Base-by-base conservation (phyloP, 208 protist species). In the Leishmania major region DNA sequence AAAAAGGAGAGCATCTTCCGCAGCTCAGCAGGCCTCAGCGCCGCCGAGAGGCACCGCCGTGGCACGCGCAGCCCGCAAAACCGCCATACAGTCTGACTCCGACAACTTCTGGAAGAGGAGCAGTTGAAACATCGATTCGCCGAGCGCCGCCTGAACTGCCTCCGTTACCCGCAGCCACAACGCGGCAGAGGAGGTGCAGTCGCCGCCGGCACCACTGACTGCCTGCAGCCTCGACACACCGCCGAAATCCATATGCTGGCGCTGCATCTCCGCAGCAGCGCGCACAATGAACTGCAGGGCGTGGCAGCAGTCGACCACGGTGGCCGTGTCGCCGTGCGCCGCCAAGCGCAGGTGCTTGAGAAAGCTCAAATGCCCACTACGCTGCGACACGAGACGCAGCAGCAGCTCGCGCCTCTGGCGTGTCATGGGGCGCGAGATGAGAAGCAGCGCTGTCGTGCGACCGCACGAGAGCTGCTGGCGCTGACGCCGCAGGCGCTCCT, bases 281-380 rank as follows among this genome's bases (percentile, higher is more conserved):
- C 90, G 88, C 25, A 86, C 91, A 17, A 97, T 70, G 4, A 96
- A 79, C 86, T 97, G 94, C 31, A 97, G 66, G 7, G 87, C 91
- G 25, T 87, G 83, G 79, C 94, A 95, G 83, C 91, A 90, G 78
- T 95, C 93, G 6, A 93, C 55, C 35, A 96, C 88, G 28, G 89
- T 84, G 25, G 90, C 85, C 0, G 79, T 73, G 75, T 97, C 88
- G 40, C 85, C 84, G 40, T 79, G 87, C 45, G 91, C 91, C 11
- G 92, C 85, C 60, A 96, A 76, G 69, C 91, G 92, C 28, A 97
- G 78, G 75, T 95, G 95, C 85, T 96, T 96, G 49, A 96, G 78
- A 28, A 97, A 71, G 7, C 91, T 90, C 47, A 97, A 82, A 81
- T 97, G 92, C 0, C 87, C 93, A 53, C 92, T 90, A 28, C 91